A percentile compares a stretch with the other conserved stretches of the same genome.
phyloP scores from a whole-genome alignment of 2,329 filamentous ascomycete species.

The Microsporum ferrugineum region DNA sequence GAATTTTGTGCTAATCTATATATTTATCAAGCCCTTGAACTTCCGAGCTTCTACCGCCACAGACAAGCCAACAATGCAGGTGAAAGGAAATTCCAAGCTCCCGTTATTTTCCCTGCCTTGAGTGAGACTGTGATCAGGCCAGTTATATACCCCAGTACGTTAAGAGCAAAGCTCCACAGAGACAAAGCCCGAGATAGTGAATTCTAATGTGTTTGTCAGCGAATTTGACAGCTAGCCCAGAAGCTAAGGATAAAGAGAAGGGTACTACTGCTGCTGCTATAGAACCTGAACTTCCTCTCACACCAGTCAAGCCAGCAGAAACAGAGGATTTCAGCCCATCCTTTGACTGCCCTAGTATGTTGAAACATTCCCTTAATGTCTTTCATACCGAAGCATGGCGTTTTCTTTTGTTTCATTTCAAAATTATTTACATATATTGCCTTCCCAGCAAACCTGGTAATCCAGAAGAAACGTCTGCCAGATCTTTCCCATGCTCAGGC shows the following conservation, averaged over 20 bases:
- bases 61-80: neutral
- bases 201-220: neutral
- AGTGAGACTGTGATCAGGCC: neutral
- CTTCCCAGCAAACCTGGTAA: neutral
- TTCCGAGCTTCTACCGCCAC: neutral
- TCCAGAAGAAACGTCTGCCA: neutral
- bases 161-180: neutral
- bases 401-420: neutral
- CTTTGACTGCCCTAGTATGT: neutral
- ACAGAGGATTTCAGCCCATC: neutral
- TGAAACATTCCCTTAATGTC: neutral
- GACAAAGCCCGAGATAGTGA: neutral
- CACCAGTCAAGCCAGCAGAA: neutral
- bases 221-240: neutral
- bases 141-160: neutral
- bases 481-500: neutral
- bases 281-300: neutral
- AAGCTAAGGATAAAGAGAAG: neutral
- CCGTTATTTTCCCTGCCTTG: neutral
- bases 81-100: neutral
- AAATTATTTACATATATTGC: neutral
- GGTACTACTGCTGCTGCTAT: neutral
- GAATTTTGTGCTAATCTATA: neutral
- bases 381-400: neutral
- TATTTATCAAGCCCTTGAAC: neutral